These are phyloP conservation scores for Umbelopsis isabellina DNA, from an alignment of 192 early-diverging fungal species.

Conservation along the genomic window DNA sequence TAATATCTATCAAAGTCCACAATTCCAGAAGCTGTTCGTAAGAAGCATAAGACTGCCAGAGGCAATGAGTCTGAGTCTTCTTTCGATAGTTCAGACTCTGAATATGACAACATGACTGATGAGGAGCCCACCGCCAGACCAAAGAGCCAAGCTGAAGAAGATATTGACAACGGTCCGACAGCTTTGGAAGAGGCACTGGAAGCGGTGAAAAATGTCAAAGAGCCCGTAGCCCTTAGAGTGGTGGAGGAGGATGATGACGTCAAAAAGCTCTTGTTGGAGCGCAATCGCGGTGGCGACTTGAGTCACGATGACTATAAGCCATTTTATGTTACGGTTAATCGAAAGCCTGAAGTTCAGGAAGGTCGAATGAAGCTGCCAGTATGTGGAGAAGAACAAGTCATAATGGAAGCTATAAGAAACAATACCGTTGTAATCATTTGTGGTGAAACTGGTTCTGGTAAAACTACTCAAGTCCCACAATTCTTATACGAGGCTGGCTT, in stretches of 20 bases:
- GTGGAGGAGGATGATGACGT: conserved; percentile 42
- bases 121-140: conserved; percentile 29
- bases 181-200: conserved; percentile 37
- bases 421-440: conserved; percentile 92
- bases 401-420: conserved; percentile 94
- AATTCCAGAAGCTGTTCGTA: conserved; percentile 36
- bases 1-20: conserved; percentile 31
- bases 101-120: conserved; percentile 47
- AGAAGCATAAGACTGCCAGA: conserved; percentile 34
- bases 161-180: conserved; percentile 32
- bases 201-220: conserved; percentile 36
- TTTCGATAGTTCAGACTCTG: conserved; percentile 77
- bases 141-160: conserved; percentile 33
- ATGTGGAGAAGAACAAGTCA: conserved; percentile 91
- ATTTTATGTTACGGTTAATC: conserved; percentile 77
- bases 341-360: conserved; percentile 73
- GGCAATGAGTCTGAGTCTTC: conserved; percentile 54
- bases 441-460: conserved; percentile 97
- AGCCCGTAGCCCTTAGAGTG: neutral
- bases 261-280: conserved; percentile 35
- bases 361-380: conserved; percentile 86
- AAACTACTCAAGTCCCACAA: conserved; percentile 97
- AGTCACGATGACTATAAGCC: conserved; percentile 42
- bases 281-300: conserved; percentile 39
- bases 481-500: conserved; percentile 99